Evolutionary conservation across 768 basidiomycete genomes (phyloP).

Genomic region (Pleurotus tuoliensis): DNA sequence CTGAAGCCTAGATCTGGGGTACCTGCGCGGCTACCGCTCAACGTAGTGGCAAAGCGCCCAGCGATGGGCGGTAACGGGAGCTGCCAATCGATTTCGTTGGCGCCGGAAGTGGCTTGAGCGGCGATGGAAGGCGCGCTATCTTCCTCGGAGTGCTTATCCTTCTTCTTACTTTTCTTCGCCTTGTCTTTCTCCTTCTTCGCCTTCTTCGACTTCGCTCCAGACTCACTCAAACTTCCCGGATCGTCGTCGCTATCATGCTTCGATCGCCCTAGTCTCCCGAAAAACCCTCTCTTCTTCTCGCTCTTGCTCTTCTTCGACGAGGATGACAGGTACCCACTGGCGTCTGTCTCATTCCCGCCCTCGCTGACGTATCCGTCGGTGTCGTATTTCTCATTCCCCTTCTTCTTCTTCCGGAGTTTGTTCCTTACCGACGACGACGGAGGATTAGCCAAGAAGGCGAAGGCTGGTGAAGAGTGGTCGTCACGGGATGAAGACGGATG

Average conservation of each 20-base stretch:
- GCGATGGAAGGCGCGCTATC: not conserved
- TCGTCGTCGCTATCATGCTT: slow-evolving; percentile 32
- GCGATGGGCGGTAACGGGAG: slow-evolving; percentile 40
- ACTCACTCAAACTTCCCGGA: slow-evolving; percentile 22
- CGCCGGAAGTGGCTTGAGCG: slow-evolving; percentile 13
- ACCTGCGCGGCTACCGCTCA: slow-evolving; percentile 8
- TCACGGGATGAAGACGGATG: not conserved
- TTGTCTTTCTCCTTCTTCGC: slow-evolving; percentile 25
- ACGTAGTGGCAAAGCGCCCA: slow-evolving; percentile 39
- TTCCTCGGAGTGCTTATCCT: slow-evolving; percentile 13
- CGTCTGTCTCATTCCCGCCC: slow-evolving; percentile 1
- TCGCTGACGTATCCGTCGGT: slow-evolving; percentile 5
- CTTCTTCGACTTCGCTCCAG: slow-evolving; percentile 19
- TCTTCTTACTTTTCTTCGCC: slow-evolving; percentile 16
- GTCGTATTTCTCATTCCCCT: not conserved
- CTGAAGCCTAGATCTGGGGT: not conserved
- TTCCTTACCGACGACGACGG: not conserved
- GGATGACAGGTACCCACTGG: not conserved
- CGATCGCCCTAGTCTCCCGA: not conserved
- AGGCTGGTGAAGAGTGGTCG: not conserved
- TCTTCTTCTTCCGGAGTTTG: not conserved
- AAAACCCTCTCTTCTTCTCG: slow-evolving; percentile 2
- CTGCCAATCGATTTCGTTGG: slow-evolving; percentile 14
- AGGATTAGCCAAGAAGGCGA: not conserved
- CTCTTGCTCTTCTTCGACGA: slow-evolving; percentile 6